Conservation (phyloP, 208 protist species). For the Leishmania mexicana region DNA sequence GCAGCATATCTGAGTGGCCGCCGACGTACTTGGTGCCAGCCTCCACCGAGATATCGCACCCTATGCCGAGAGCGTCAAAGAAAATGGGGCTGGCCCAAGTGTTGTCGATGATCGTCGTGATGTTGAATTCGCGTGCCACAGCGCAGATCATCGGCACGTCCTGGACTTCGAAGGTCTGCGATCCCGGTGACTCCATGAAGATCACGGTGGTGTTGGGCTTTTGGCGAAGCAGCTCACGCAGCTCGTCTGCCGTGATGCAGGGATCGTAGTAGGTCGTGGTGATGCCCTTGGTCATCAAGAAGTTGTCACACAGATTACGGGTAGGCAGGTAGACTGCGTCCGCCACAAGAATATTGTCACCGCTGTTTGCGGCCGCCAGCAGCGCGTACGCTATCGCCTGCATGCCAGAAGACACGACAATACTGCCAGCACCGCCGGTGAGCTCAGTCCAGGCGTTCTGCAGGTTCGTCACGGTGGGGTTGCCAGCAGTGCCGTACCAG, state of each 20-base stretch:
- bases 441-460: conserved; percentile 32
- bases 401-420: conserved; percentile 30
- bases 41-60: conserved; percentile 44
- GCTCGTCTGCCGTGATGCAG: conserved; percentile 29
- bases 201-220: conserved; percentile 32
- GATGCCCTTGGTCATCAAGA: conserved; percentile 30
- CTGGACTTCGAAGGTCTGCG: conserved; percentile 38
- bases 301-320: conserved; percentile 28
- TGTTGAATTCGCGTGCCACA: conserved; percentile 22
- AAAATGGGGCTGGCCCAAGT: conserved; percentile 40
- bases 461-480: conserved; percentile 30
- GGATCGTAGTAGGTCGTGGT: conserved; percentile 39
- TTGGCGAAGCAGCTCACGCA: conserved; percentile 32
- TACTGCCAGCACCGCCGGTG: conserved; percentile 33
- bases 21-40: conserved; percentile 44
- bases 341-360: conserved; percentile 34
- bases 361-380: conserved; percentile 25
- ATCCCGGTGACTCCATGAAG: conserved; percentile 37
- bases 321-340: conserved; percentile 38
- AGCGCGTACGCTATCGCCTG: conserved; percentile 36
- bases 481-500: conserved; percentile 38
- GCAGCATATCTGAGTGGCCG: conserved; percentile 39
- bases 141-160: conserved; percentile 33
- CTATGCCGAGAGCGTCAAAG: conserved; percentile 36
- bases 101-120: conserved; percentile 36